Conservation (phyloP, 345 rosid species). For the Xanthoceras sorbifolium region DNA sequence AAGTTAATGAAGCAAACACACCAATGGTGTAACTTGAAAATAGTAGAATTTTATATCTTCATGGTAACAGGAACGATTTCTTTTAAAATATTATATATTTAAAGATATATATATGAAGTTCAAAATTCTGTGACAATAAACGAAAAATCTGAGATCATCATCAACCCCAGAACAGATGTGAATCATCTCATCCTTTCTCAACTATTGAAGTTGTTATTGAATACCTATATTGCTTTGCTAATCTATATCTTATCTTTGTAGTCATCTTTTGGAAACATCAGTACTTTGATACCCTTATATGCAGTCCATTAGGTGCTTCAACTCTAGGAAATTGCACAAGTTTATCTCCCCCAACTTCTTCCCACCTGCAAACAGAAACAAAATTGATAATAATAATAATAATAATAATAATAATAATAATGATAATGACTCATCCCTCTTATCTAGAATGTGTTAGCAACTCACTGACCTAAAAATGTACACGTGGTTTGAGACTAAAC, state of each 20-base stretch:
- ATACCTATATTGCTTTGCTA: not conserved
- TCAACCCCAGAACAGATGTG: not conserved
- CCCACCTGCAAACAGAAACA: conserved; percentile 49
- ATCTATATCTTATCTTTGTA: not conserved
- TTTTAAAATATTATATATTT: not conserved
- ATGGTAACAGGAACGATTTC: not conserved
- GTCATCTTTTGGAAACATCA: not conserved
- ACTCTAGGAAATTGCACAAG: conserved; percentile 56
- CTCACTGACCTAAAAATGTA: no score
- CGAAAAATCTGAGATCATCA: not conserved
- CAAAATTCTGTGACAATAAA: not conserved
- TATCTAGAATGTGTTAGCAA: not conserved
- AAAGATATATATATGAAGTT: not conserved
- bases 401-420: not conserved
- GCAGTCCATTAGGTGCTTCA: conserved; percentile 59
- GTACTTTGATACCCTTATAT: conserved; percentile 35
- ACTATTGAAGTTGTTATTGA: not conserved
- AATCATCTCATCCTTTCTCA: not conserved
- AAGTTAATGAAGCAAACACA: not conserved
- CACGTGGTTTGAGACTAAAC: no score
- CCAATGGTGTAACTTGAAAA: not conserved
- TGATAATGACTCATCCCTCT: not conserved
- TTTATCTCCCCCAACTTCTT: conserved; percentile 47
- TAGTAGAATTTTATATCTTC: not conserved
- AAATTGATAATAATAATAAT: not conserved